These are phyloP conservation scores for Phytophthora pistaciae DNA, from an alignment of 352 stramenopile species.

Conservation along the genomic window DNA sequence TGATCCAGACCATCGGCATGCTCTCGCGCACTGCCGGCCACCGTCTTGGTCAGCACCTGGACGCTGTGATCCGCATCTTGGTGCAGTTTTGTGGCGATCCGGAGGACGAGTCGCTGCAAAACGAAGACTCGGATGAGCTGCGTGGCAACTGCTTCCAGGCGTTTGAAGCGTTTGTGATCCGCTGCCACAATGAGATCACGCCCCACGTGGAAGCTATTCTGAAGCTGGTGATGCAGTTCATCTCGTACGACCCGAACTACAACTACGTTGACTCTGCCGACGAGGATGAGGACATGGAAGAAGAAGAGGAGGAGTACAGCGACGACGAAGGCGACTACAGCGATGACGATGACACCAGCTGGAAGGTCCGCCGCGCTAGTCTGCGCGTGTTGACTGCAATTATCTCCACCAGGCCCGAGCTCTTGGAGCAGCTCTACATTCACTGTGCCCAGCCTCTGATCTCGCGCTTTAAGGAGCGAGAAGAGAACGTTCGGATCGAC, in stretches of 20 bases:
- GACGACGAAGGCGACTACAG: conserved; percentile 92
- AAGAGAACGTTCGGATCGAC: conserved; percentile 99
- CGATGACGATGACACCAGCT: conserved; percentile 95
- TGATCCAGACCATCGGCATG: conserved; percentile 98
- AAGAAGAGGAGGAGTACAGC: conserved; percentile 86
- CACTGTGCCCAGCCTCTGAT: conserved; percentile 88
- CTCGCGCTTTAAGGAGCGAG: conserved; percentile 95
- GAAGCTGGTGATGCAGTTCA: conserved; percentile 92
- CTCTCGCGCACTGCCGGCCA: conserved; percentile 97
- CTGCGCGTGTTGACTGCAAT: conserved; percentile 94
- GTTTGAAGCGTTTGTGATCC: conserved; percentile 97
- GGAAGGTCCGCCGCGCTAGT: conserved; percentile 96
- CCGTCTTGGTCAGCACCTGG: conserved; percentile 95
- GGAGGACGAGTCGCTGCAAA: conserved; percentile 94
- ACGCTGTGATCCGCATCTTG: conserved; percentile 97
- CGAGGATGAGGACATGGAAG: conserved; percentile 87
- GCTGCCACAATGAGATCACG: conserved; percentile 96
- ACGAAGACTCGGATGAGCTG: conserved; percentile 95
- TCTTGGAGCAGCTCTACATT: conserved; percentile 87
- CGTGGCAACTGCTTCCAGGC: conserved; percentile 98
- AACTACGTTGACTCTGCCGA: conserved; percentile 96
- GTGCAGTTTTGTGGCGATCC: conserved; percentile 94
- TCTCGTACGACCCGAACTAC: conserved; percentile 99
- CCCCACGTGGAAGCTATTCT: conserved; percentile 95
- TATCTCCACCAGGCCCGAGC: conserved; percentile 89